These are phyloP conservation scores for Plenodomus lindquistii DNA, from an alignment of 2,329 filamentous ascomycete genomes.

Conservation along the genomic window DNA sequence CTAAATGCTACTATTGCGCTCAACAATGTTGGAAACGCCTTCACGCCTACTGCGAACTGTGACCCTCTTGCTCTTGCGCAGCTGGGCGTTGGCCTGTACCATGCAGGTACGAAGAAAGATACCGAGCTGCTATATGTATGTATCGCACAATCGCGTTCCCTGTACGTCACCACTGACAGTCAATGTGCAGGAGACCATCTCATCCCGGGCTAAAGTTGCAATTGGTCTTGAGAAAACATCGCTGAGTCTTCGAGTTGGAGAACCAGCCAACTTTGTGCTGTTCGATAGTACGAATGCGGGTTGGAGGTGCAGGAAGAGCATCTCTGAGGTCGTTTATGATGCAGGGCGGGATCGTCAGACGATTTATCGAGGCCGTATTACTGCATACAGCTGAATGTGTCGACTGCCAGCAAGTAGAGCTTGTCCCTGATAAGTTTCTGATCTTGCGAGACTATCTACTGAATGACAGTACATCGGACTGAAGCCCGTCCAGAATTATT, in stretches of 20 bases:
- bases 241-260: slow-evolving; percentile 39
- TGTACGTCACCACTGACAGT: slow-evolving; percentile 15
- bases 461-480: no score
- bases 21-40: slow-evolving; percentile 76
- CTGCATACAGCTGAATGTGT: slow-evolving; percentile 1
- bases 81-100: slow-evolving; percentile 68
- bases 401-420: neutral
- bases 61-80: slow-evolving; percentile 59
- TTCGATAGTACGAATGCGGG: slow-evolving; percentile 43
- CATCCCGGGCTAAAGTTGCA: slow-evolving; percentile 46
- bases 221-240: slow-evolving; percentile 46
- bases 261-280: slow-evolving; percentile 50
- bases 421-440: no score
- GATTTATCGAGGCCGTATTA: slow-evolving; percentile 30
- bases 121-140: slow-evolving; percentile 62
- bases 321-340: slow-evolving; percentile 53
- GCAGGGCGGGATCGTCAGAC: slow-evolving; percentile 38
- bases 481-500: no score
- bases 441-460: no score
- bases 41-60: slow-evolving; percentile 69
- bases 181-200: slow-evolving; percentile 52
- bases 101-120: slow-evolving; percentile 64
- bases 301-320: slow-evolving; percentile 48
- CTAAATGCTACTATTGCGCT: slow-evolving; percentile 66
- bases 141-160: slow-evolving; percentile 8